Evolutionary conservation across 2,329 filamentous ascomycete species (phyloP).

Genomic region (Trichoderma semiorbis): DNA sequence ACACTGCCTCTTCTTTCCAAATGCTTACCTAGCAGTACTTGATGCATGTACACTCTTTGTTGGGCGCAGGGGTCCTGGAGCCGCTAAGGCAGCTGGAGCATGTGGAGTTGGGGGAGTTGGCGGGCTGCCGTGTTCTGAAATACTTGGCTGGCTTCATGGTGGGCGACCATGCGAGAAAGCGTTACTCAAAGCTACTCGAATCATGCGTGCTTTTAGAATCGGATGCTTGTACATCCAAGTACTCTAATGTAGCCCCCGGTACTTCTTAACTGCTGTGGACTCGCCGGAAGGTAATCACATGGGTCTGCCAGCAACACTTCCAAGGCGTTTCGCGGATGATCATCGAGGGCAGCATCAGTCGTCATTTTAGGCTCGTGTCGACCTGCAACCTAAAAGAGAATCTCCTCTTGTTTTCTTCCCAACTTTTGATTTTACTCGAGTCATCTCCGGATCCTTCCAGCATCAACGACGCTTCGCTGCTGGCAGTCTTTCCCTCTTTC

Average conservation of each 20-base stretch:
- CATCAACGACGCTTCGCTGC: not conserved
- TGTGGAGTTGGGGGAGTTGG: not conserved
- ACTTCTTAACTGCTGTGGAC: not conserved
- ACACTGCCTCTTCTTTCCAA: not conserved
- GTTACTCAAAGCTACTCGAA: not conserved
- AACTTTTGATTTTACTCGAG: not conserved
- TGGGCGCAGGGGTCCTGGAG: not conserved
- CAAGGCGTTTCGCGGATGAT: conserved; percentile 7
- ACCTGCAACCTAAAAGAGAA: conserved; percentile 2
- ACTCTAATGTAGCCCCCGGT: not conserved
- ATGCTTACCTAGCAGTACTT: not conserved
- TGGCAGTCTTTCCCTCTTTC: not conserved
- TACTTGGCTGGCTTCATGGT: not conserved
- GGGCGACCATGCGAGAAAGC: not conserved
- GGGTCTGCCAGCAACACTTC: conserved; percentile 1
- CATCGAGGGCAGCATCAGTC: conserved; percentile 11
- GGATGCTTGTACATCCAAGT: not conserved
- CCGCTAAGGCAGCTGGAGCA: not conserved
- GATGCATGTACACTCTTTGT: conserved; percentile 5
- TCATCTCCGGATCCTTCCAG: not conserved
- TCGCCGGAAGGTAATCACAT: conserved; percentile 4
- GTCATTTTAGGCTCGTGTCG: conserved; percentile 5
- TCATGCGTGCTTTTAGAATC: rapidly evolving
- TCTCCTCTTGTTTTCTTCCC: not conserved
- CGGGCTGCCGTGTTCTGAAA: not conserved